Percentiles rank a stretch among this genome's conserved stretches.
Conservation (phyloP, 1,284 basidiomycete genomes). For the Cerrena zonata region DNA sequence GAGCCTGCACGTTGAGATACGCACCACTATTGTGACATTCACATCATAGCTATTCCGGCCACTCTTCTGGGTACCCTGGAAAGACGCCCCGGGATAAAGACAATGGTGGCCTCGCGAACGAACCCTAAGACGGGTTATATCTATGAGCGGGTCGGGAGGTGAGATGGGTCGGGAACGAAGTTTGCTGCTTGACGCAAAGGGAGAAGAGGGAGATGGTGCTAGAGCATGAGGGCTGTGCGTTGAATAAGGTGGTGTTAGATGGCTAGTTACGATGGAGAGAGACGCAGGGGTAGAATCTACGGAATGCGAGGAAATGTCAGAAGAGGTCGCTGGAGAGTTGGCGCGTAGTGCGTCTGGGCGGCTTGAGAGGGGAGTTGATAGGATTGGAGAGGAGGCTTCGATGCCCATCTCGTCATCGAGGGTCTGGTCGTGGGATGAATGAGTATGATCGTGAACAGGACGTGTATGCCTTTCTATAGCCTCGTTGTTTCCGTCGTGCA, state of each 20-base stretch:
- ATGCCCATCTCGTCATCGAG: slow-evolving; percentile 30
- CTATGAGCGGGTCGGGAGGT: slow-evolving; percentile 52
- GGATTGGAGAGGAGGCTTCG: slow-evolving; percentile 16
- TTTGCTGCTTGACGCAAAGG: slow-evolving; percentile 19
- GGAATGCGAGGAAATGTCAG: background rate
- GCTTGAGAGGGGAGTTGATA: slow-evolving; percentile 10
- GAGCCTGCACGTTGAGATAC: slow-evolving; percentile 19
- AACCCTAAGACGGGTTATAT: slow-evolving; percentile 71
- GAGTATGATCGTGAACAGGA: slow-evolving; percentile 11
- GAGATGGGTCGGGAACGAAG: slow-evolving; percentile 14
- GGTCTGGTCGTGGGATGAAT: slow-evolving; percentile 20
- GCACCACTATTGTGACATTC: slow-evolving; percentile 46
- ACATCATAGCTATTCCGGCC: slow-evolving; percentile 56
- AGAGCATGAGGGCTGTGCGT: background rate
- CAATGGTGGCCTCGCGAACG: slow-evolving; percentile 73
- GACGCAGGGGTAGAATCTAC: background rate
- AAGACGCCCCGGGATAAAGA: slow-evolving; percentile 60
- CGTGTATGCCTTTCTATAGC: slow-evolving; percentile 20
- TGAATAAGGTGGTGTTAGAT: background rate
- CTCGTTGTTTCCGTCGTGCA: slow-evolving; percentile 28
- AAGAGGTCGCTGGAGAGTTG: background rate
- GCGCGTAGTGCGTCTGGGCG: background rate
- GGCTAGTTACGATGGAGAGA: background rate
- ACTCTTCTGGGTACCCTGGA: slow-evolving; percentile 49
- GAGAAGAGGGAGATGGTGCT: slow-evolving; percentile 5